Base-by-base conservation (phyloP, 257 asterid genomes). In the Cynanchum wilfordii region DNA sequence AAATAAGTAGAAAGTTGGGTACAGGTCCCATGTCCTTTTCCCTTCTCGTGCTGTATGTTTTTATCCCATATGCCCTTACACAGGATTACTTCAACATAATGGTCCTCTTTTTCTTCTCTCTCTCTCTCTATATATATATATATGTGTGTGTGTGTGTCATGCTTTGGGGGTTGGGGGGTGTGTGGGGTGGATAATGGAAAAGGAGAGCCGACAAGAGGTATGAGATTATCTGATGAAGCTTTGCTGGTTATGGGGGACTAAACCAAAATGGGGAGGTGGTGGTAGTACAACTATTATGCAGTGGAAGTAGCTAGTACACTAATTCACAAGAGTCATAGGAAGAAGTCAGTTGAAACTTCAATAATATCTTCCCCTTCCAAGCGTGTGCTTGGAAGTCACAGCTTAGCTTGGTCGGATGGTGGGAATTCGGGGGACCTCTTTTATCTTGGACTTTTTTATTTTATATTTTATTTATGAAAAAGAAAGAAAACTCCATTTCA, bases 321-420 rank as follows among this genome's bases (percentile, higher is more conserved):
- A 42, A 11, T 59, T 59, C 42, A 59, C n/a, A 20, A n/a, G 40
- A 79, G 74, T 82, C 79, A 58, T 76, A 75, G 62, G 59, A 56
- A 76, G 63, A 49, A 73, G 30, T 64, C 73, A 73, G 66, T 66
- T 65, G 72, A 56, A 29, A 33, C 29, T 19, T 24, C 64, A 55
- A 27, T 40, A 17, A 44, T n/a, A 10, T n/a, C 16, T 24, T 57
- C 9, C 59, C 73, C 71, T 69, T 63, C 84, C 86, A 83, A 80
- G 71, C 89, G 86, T 87, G 87, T 83, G 86, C 86, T 69, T 47
- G 75, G 70, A 67, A 70, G 20, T 73, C 66, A 71, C 85, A 76
- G 71, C 86, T 80, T 64, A 51, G 24, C 29, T 63, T 76, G 77
- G 85, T 82, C 80, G 89, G 84, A 75, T 68, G 85, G 81, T 83